Percentiles rank a stretch among this genome's conserved stretches.
Conservation (phyloP, 352 stramenopile species). For the Pythium coloratum region DNA sequence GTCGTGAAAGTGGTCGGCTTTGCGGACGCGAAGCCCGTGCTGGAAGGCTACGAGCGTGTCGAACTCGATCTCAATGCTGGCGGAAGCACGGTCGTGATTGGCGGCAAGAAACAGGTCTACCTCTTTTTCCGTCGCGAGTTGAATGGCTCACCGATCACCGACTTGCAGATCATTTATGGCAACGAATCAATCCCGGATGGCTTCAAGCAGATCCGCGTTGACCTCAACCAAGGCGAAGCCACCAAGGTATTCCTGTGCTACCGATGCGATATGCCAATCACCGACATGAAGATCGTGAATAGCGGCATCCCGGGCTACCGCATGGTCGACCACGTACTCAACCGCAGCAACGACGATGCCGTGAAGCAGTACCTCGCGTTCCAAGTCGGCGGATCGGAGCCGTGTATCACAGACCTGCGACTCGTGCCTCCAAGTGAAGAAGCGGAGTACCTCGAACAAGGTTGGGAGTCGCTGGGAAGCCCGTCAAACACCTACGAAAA, state of each 20-base stretch:
- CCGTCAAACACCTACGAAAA: constrained; percentile 40
- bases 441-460: constrained; percentile 40
- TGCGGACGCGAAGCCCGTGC: constrained; percentile 57
- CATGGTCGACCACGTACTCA: constrained; percentile 79
- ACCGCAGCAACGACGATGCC: constrained; percentile 60
- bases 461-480: constrained; percentile 75
- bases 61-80: constrained; percentile 83
- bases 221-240: constrained; percentile 84
- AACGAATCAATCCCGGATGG: constrained; percentile 84
- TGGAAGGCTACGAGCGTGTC: constrained; percentile 76
- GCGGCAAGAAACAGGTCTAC: constrained; percentile 85
- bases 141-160: constrained; percentile 82
- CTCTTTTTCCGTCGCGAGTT: constrained; percentile 75
- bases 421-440: constrained; percentile 55
- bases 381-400: constrained; percentile 80
- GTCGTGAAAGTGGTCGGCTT: constrained; percentile 65
- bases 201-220: constrained; percentile 85
- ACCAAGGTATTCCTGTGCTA: constrained; percentile 87
- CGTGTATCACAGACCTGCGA: constrained; percentile 77
- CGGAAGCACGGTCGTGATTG: constrained; percentile 39
- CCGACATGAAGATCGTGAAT: constrained; percentile 84
- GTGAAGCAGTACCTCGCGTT: constrained; percentile 82
- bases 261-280: constrained; percentile 87
- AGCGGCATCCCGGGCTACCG: constrained; percentile 81
- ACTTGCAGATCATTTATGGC: constrained; percentile 77